phyloP scores from a whole-genome alignment of 805 yeast genomes.

The Starmera pachycereana region DNA sequence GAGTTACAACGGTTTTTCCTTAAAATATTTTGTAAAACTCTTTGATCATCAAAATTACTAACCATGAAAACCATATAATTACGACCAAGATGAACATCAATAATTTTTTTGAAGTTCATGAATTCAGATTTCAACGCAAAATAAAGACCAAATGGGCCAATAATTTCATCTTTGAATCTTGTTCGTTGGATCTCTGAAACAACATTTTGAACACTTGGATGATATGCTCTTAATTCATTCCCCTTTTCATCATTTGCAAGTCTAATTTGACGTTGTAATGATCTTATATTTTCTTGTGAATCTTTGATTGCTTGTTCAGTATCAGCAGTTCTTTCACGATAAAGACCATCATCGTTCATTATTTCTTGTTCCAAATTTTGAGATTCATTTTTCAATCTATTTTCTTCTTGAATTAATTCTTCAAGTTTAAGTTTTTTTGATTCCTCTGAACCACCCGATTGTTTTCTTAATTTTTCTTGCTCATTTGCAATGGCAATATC shows the following conservation, averaged over 20 bases:
- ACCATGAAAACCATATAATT: constrained; percentile 60
- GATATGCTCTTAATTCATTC: constrained; percentile 8
- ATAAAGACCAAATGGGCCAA: constrained; percentile 73
- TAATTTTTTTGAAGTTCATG: constrained; percentile 44
- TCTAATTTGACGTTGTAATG: not conserved
- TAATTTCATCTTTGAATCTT: constrained; percentile 40
- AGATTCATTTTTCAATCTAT: constrained; percentile 1
- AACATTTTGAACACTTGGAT: not conserved
- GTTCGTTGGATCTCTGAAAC: constrained; percentile 13
- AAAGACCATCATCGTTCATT: too few relatives aligned
- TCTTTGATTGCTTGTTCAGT: not conserved
- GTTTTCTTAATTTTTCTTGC: constrained; percentile 19
- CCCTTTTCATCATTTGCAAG: not conserved
- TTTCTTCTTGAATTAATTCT: not conserved
- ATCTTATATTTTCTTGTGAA: not conserved
- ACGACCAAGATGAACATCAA: constrained; percentile 45
- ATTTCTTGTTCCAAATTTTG: not conserved
- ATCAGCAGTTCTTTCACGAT: not conserved
- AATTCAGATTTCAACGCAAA: constrained; percentile 46
- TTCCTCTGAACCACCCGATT: constrained; percentile 17
- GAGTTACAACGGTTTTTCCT: constrained; percentile 21
- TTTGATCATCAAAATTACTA: constrained; percentile 48
- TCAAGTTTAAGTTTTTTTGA: constrained; percentile 7
- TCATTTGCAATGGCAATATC: constrained; percentile 12
- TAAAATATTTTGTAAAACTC: constrained; percentile 26